Evolutionary conservation across 2,329 filamentous ascomycete species (phyloP).

Genomic region (Diaporthe sp.): DNA sequence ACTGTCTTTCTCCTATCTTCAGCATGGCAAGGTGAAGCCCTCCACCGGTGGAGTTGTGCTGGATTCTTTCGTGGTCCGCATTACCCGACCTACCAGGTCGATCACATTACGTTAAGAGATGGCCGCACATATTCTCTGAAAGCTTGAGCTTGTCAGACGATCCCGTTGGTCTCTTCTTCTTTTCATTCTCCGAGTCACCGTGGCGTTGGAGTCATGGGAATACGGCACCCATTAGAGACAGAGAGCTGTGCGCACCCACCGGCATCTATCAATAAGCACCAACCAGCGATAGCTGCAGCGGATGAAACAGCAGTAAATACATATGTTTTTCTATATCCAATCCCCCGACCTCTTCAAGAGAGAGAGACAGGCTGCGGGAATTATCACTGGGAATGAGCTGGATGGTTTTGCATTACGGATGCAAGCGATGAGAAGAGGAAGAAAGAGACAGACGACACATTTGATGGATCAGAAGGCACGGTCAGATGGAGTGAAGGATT

Average conservation of each 20-base stretch:
- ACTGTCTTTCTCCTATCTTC: neutral
- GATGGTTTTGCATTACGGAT: neutral
- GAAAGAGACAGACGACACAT: neutral
- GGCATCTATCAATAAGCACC: neutral
- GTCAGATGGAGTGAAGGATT: neutral
- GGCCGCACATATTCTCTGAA: neutral
- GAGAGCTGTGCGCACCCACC: neutral
- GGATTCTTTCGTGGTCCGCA: neutral
- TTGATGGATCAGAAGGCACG: neutral
- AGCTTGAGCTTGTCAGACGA: neutral
- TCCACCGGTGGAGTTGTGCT: neutral
- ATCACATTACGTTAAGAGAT: no score
- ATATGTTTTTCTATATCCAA: neutral
- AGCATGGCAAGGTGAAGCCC: neutral
- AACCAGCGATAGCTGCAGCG: neutral
- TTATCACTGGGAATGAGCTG: neutral
- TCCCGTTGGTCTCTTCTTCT: neutral
- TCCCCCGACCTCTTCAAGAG: neutral
- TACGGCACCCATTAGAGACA: neutral
- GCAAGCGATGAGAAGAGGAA: neutral
- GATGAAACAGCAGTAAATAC: constrained; percentile 8
- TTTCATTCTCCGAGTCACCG: neutral
- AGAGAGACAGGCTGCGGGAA: neutral
- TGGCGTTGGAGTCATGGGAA: neutral
- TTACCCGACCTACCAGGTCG: neutral